Evolutionary conservation across 495 filamentous ascomycete species (phyloP), one percentile per base, ranked within the genome.

Genomic region (Clavariopsis aquatica): DNA sequence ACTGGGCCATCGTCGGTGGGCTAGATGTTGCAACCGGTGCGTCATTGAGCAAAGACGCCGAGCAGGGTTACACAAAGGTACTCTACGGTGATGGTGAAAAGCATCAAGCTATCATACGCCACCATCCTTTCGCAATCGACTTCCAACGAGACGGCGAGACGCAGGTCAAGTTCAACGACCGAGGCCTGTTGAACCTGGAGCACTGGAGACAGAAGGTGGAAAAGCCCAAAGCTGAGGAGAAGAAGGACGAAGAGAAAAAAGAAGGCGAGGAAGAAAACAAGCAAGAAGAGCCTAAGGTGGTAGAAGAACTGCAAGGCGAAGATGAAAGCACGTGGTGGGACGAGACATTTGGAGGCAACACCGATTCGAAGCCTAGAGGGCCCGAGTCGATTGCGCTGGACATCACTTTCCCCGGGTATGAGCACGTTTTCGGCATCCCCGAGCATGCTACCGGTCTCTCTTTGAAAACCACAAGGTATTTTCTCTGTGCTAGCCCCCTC

Each of bases 271-370:
- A 81, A 78, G 49, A 63, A 31, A 82, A 83, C 34, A 81, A 84
- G 53, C 81, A 82, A 62, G 57, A 67, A 24, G 71, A 71, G 31
- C 55, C 60, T 29, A 62, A 64, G 19, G 43, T 43, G 12, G 43
- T 43, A 8, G 72, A 75, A 34, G 75, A 74, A 24, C 43, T 71
- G 0, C 34, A 58, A 22, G 75, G 65, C 0, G 85, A 86, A 60
- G 90, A 96, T 57, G 88, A 97, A 72, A 87, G 87, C 72, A 96
- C 91, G 5, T 96, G 92, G 90, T 98, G 94, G 95, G 94, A 98
- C 19, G 94, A 98, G 77, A 82, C 83, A 47, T 98, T 98, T 75
- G 93, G 93, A 55, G 91, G 92, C 60, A 92, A 90, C 72, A 98
- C 92, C 4, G 94, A 98, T 74, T 83, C 88, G 12, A 98, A 98